Evolutionary conservation across 2,329 filamentous ascomycete species (phyloP).

Genomic region (Fusarium succisae): DNA sequence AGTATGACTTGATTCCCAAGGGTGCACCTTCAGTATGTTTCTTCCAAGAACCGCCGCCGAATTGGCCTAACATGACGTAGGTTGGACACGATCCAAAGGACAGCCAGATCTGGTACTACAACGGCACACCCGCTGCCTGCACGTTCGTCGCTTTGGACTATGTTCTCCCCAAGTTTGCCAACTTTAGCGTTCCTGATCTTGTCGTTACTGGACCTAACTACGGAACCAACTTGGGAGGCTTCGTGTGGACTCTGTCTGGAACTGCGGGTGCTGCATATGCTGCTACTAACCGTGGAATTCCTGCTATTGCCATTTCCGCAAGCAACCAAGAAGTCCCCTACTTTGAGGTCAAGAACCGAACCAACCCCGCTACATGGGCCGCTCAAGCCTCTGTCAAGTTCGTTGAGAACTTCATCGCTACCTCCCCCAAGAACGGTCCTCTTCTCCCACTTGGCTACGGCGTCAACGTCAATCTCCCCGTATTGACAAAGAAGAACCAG

Average conservation of each 20-base stretch:
- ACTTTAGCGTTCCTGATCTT: conserved; percentile 61
- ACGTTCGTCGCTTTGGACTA: conserved; percentile 66
- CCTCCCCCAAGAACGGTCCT: conserved; percentile 43
- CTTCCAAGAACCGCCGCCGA: no score
- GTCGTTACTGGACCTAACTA: conserved; percentile 66
- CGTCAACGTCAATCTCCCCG: conserved; percentile 61
- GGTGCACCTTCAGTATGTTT: conserved; percentile 41
- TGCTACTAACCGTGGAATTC: conserved; percentile 58
- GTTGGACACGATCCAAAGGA: conserved; percentile 61
- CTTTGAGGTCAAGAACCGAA: conserved; percentile 49
- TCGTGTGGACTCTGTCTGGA: conserved; percentile 62
- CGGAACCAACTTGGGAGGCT: conserved; percentile 62
- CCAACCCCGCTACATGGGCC: conserved; percentile 56
- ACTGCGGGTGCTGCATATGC: conserved; percentile 60
- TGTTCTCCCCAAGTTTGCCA: conserved; percentile 59
- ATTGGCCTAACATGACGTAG: conserved; percentile 1
- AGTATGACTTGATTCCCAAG: conserved; percentile 43
- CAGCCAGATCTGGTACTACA: conserved; percentile 68
- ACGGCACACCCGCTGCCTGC: conserved; percentile 65
- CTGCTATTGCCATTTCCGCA: conserved; percentile 60
- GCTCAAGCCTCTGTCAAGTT: conserved; percentile 55
- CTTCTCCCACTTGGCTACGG: conserved; percentile 61
- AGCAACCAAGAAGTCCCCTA: conserved; percentile 55
- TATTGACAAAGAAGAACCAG: conserved; percentile 51
- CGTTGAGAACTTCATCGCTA: conserved; percentile 55